A percentile compares a stretch with the other conserved stretches of the same genome.
Conservation (phyloP, 2,329 filamentous ascomycete genomes). For the Epichloe amarillans region DNA sequence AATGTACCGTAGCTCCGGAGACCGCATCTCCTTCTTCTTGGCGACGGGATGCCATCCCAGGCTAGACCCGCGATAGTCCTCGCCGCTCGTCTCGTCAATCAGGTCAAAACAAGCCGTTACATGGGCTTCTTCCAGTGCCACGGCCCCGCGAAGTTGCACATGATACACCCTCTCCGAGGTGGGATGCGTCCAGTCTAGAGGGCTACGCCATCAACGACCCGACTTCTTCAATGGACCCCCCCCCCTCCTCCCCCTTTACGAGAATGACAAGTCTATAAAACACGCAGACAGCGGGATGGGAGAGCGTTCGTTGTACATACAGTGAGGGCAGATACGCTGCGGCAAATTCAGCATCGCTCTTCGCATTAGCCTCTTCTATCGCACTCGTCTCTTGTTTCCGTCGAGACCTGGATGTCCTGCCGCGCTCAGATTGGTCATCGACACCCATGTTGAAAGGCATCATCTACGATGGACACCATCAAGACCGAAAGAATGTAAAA, state of each 20-base stretch:
- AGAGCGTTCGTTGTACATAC: constrained; percentile 19
- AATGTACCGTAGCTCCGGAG: constrained; percentile 54
- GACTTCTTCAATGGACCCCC: too few relatives aligned
- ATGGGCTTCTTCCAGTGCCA: constrained; percentile 27
- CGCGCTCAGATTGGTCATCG: not conserved
- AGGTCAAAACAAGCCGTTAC: constrained; percentile 40
- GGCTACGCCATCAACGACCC: not conserved
- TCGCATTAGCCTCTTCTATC: constrained; percentile 1
- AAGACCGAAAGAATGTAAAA: not conserved
- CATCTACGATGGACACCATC: too few relatives aligned
- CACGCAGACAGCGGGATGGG: not conserved
- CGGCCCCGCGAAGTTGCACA: constrained; percentile 29
- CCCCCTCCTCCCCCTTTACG: too few relatives aligned
- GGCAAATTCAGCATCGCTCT: not conserved
- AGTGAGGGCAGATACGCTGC: constrained; percentile 2
- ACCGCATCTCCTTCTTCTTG: constrained; percentile 57
- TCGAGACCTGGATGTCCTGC: not conserved
- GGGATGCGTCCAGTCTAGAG: constrained; percentile 37
- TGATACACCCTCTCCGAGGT: constrained; percentile 25
- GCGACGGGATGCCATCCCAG: constrained; percentile 47
- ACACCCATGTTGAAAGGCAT: not conserved
- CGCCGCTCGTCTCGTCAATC: constrained; percentile 48
- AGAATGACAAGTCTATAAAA: not conserved
- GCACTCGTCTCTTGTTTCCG: not conserved
- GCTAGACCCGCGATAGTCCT: constrained; percentile 49